Conservation (phyloP, 495 filamentous ascomycete species). For the Durotheca rogersii region DNA sequence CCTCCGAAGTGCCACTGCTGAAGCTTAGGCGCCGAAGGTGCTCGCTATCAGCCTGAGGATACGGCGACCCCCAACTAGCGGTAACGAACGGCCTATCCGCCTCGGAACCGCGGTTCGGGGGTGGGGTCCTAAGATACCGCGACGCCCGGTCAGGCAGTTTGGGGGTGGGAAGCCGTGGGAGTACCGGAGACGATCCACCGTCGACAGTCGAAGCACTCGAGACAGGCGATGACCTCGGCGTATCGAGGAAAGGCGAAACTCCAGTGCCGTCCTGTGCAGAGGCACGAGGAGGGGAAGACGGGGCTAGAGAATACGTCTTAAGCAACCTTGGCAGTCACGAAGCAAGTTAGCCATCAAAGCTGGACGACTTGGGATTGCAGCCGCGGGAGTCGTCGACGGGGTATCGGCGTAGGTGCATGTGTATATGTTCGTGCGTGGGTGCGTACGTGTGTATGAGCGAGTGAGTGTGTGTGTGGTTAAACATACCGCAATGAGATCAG, state of each 20-base stretch:
- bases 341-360: conserved; percentile 15
- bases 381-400: conserved; percentile 2
- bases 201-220: conserved; percentile 55
- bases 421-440: no score
- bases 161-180: conserved; percentile 54
- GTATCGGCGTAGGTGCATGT: no score
- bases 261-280: conserved; percentile 50
- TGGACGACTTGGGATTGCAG: conserved; percentile 8
- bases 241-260: conserved; percentile 28
- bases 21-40: conserved; percentile 50
- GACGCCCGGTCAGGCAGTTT: conserved; percentile 48
- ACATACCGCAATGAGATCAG: conserved; percentile 54
- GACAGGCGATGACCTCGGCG: conserved; percentile 46
- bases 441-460: no score
- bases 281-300: conserved; percentile 55
- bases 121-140: conserved; percentile 52
- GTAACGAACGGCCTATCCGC: conserved; percentile 53
- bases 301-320: conserved; percentile 53
- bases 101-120: conserved; percentile 36
- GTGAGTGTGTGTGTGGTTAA: conserved; percentile 7
- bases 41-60: conserved; percentile 53
- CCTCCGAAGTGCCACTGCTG: conserved; percentile 54
- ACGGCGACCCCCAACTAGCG: conserved; percentile 74
- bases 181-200: conserved; percentile 52
- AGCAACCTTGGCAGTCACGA: conserved; percentile 18